These are phyloP conservation scores for Ophiocordyceps unilateralis DNA, from an alignment of 2,329 filamentous ascomycete genomes.

Conservation along the genomic window DNA sequence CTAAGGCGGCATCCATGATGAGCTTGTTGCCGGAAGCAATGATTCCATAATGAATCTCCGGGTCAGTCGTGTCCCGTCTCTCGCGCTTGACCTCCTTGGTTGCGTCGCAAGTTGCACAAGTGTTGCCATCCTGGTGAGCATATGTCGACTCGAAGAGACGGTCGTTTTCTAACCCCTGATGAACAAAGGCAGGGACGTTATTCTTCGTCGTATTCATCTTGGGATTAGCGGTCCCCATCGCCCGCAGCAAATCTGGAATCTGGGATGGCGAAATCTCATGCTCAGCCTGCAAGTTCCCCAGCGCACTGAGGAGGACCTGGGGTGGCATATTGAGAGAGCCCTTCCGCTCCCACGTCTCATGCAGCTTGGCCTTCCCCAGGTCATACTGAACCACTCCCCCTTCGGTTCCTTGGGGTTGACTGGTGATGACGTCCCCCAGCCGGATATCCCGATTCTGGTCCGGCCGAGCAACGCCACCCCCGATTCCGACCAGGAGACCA, in stretches of 20 bases:
- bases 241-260: background rate
- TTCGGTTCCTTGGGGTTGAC: background rate
- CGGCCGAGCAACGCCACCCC: slow-evolving; percentile 13
- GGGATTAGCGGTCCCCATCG: background rate
- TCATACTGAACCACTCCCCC: slow-evolving; percentile 10
- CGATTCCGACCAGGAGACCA: slow-evolving; percentile 3
- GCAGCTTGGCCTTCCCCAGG: slow-evolving; percentile 7
- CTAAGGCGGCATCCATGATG: background rate
- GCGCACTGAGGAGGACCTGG: background rate
- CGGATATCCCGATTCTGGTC: slow-evolving; percentile 14
- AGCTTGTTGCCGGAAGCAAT: slow-evolving; percentile 1
- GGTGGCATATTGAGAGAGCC: slow-evolving; percentile 5
- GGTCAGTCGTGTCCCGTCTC: background rate
- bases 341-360: slow-evolving; percentile 2
- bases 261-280: background rate
- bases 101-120: background rate
- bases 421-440: slow-evolving; percentile 9
- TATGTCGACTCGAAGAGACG: background rate
- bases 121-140: background rate
- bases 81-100: background rate
- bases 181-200: background rate
- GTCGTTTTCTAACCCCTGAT: background rate
- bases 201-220: background rate
- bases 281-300: background rate
- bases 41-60: slow-evolving; percentile 6